Conservation (phyloP, 2,329 filamentous ascomycete species). For the Cladophialophora yegresii region DNA sequence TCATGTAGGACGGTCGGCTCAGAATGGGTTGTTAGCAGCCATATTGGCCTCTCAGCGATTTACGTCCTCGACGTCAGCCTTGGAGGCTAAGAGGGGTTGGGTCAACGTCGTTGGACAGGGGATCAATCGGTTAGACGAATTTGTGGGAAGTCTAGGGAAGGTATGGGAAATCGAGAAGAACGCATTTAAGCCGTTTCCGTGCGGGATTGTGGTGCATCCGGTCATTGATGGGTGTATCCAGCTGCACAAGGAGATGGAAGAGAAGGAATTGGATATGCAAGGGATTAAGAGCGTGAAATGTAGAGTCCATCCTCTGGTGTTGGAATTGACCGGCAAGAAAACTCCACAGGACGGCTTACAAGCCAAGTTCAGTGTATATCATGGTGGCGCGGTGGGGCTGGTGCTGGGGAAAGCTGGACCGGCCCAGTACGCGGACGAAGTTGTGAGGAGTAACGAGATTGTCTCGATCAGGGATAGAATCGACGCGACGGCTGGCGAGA, state of each 20-base stretch:
- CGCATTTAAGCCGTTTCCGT: slow-evolving; percentile 60
- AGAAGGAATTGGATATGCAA: slow-evolving; percentile 38
- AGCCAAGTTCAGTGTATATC: slow-evolving; percentile 59
- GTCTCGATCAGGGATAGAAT: slow-evolving; percentile 51
- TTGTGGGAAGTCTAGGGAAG: slow-evolving; percentile 43
- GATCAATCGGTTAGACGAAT: slow-evolving; percentile 44
- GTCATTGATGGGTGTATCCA: slow-evolving; percentile 57
- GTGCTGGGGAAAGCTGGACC: slow-evolving; percentile 56
- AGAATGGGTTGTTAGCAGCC: slow-evolving; percentile 54
- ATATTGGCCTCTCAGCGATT: slow-evolving; percentile 53
- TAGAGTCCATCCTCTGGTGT: slow-evolving; percentile 55
- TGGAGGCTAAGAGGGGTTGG: slow-evolving; percentile 59
- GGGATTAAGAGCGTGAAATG: slow-evolving; percentile 48
- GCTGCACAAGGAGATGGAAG: slow-evolving; percentile 46
- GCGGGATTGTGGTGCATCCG: slow-evolving; percentile 60
- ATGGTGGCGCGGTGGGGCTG: slow-evolving; percentile 55
- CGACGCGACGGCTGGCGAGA: slow-evolving; percentile 47
- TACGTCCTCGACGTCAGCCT: slow-evolving; percentile 50
- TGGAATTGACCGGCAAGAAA: slow-evolving; percentile 57
- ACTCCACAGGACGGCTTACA: slow-evolving; percentile 54
- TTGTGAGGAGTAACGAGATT: slow-evolving; percentile 49
- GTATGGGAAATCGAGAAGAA: slow-evolving; percentile 57
- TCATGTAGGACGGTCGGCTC: slow-evolving; percentile 56
- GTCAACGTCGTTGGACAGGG: slow-evolving; percentile 52
- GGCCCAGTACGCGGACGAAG: slow-evolving; percentile 53